Evolutionary conservation across 495 filamentous ascomycete species (phyloP).

Genomic region (Aspergillus steynii): DNA sequence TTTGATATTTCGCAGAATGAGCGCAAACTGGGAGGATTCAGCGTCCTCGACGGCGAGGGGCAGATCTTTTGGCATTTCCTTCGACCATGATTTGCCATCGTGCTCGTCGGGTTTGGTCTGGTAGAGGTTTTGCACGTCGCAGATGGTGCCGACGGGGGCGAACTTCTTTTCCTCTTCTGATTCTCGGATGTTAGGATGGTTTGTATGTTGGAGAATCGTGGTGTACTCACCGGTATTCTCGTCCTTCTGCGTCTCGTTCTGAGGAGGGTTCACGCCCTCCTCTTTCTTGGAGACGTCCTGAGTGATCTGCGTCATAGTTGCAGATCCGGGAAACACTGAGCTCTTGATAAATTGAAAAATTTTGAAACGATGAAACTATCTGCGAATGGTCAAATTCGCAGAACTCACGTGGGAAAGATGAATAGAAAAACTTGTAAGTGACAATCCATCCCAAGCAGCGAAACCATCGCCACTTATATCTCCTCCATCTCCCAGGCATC

Average conservation of each 20-base stretch:
- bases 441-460: background rate
- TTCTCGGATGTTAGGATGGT: background rate
- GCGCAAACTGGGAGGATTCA: slow-evolving; percentile 51
- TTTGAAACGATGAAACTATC: background rate
- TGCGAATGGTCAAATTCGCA: background rate
- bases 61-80: slow-evolving; percentile 44
- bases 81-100: slow-evolving; percentile 31
- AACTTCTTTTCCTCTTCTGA: slow-evolving; percentile 1
- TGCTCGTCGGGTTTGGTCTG: slow-evolving; percentile 28
- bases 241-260: background rate
- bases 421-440: background rate
- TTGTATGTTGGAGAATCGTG: background rate
- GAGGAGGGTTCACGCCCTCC: background rate
- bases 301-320: background rate
- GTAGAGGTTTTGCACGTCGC: slow-evolving; percentile 34
- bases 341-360: background rate
- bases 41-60: slow-evolving; percentile 50
- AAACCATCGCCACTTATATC: background rate
- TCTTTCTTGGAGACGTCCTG: background rate
- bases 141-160: slow-evolving; percentile 24
- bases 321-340: background rate
- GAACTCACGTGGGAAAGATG: background rate
- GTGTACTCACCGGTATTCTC: background rate
- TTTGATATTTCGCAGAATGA: slow-evolving; percentile 54
- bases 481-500: background rate